A percentile compares a stretch with the other conserved stretches of the same genome.
phyloP scores from a whole-genome alignment of 495 filamentous ascomycete genomes.

The Aspergillus homomorphus region DNA sequence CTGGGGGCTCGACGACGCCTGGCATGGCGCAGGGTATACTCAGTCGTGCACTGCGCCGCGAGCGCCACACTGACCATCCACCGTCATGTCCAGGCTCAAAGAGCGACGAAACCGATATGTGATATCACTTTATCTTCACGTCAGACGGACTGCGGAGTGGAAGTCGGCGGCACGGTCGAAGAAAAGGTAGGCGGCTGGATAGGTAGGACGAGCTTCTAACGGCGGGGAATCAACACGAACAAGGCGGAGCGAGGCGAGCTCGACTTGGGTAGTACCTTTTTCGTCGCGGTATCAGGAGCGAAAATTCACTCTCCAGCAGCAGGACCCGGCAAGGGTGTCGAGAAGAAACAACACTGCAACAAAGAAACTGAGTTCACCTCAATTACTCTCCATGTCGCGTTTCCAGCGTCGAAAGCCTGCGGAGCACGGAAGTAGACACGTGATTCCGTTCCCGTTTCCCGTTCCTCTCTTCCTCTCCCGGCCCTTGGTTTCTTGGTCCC shows the following conservation, averaged over 20 bases:
- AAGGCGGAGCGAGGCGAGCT: constrained; percentile 1
- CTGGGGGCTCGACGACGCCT: constrained; percentile 42
- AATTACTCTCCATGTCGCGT: constrained; percentile 19
- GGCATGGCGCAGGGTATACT: constrained; percentile 43
- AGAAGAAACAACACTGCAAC: not conserved
- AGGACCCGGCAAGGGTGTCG: not conserved
- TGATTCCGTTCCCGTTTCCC: constrained; percentile 15
- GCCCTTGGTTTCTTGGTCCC: not conserved
- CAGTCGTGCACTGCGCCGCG: constrained; percentile 41
- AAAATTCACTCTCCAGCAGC: not conserved
- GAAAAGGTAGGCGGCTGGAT: not conserved
- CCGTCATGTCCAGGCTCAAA: constrained; percentile 40
- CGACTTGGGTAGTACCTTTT: not conserved
- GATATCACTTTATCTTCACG: not conserved
- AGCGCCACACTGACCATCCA: constrained; percentile 39
- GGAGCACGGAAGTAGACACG: constrained; percentile 25
- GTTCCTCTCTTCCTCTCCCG: constrained; percentile 9
- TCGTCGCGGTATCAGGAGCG: not conserved
- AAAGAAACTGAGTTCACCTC: constrained; percentile 3
- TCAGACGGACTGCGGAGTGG: not conserved
- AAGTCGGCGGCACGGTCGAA: not conserved
- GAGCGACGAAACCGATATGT: constrained; percentile 11
- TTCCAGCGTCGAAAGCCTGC: constrained; percentile 21
- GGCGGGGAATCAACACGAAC: not conserved
- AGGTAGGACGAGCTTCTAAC: constrained; percentile 1